A percentile compares a stretch with the other conserved stretches of the same genome.
Evolutionary conservation across 2,329 filamentous ascomycete genomes (phyloP).

Genomic region (Fusarium sp.): DNA sequence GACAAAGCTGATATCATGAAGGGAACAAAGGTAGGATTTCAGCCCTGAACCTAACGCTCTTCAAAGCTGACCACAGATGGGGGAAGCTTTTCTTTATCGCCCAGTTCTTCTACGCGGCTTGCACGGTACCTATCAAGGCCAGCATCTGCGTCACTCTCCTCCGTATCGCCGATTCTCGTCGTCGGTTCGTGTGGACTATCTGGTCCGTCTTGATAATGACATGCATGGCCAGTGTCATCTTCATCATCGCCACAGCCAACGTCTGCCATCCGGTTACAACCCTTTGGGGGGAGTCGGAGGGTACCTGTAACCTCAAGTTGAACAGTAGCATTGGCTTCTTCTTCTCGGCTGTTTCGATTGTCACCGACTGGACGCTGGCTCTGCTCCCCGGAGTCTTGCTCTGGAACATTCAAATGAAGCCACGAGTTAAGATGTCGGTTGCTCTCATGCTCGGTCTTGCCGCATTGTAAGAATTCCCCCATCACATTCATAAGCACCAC

Average conservation of each 20-base stretch:
- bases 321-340: constrained; percentile 41
- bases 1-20: constrained; percentile 12
- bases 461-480: constrained; percentile 28
- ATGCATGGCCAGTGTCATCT: constrained; percentile 25
- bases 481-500: background rate
- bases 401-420: constrained; percentile 44
- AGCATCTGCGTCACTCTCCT: constrained; percentile 46
- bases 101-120: constrained; percentile 34
- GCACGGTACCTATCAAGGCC: constrained; percentile 42
- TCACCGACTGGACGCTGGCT: constrained; percentile 44
- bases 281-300: constrained; percentile 38
- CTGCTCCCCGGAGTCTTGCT: constrained; percentile 42
- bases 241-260: constrained; percentile 36
- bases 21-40: constrained; percentile 32
- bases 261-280: constrained; percentile 43
- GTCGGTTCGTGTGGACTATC: constrained; percentile 28
- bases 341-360: constrained; percentile 42
- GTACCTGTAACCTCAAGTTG: constrained; percentile 27
- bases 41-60: background rate
- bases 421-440: constrained; percentile 37
- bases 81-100: constrained; percentile 37
- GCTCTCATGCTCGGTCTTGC: constrained; percentile 36
- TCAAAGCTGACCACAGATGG: background rate
- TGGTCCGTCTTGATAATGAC: constrained; percentile 28
- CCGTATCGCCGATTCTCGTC: constrained; percentile 39